Conservation (phyloP, 1,284 basidiomycete genomes). For the Bjerkandera adusta region DNA sequence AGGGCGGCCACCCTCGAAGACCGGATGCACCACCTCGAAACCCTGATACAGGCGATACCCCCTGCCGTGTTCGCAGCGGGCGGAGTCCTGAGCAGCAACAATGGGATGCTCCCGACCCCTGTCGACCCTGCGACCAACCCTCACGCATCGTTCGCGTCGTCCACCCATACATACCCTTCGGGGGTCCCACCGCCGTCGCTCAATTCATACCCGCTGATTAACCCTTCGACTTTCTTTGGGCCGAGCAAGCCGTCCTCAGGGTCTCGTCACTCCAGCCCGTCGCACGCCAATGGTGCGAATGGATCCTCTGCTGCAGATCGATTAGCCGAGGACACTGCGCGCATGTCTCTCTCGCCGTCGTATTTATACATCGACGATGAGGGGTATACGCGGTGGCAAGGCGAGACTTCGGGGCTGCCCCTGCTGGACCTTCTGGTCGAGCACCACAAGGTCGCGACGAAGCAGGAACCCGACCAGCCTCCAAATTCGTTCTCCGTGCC, state of each 20-base stretch:
- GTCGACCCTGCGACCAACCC: constrained; percentile 41
- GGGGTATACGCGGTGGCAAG: constrained; percentile 83
- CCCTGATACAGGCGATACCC: constrained; percentile 77
- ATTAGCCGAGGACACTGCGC: constrained; percentile 53
- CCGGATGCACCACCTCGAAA: constrained; percentile 81
- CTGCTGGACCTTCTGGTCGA: constrained; percentile 81
- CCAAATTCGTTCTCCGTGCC: constrained; percentile 20
- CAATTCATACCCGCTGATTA: constrained; percentile 70
- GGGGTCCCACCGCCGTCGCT: constrained; percentile 75
- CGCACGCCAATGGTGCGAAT: constrained; percentile 22
- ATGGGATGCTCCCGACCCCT: constrained; percentile 24
- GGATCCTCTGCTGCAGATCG: constrained; percentile 36
- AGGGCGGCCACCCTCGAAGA: constrained; percentile 78
- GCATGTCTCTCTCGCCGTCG: constrained; percentile 64
- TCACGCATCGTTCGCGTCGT: constrained; percentile 51
- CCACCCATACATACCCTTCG: constrained; percentile 49
- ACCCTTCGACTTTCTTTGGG: constrained; percentile 75
- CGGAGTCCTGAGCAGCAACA: constrained; percentile 28
- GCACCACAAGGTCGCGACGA: constrained; percentile 33
- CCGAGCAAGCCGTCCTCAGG: constrained; percentile 37
- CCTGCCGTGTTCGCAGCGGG: constrained; percentile 71
- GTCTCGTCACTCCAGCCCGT: constrained; percentile 44
- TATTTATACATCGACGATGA: constrained; percentile 84
- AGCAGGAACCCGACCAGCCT: constrained; percentile 34
- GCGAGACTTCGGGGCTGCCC: constrained; percentile 86